Percentiles rank a stretch among this genome's conserved stretches.
These are phyloP conservation scores for Cystobasidium ongulense DNA, from an alignment of 768 basidiomycete species.

Conservation along the genomic window DNA sequence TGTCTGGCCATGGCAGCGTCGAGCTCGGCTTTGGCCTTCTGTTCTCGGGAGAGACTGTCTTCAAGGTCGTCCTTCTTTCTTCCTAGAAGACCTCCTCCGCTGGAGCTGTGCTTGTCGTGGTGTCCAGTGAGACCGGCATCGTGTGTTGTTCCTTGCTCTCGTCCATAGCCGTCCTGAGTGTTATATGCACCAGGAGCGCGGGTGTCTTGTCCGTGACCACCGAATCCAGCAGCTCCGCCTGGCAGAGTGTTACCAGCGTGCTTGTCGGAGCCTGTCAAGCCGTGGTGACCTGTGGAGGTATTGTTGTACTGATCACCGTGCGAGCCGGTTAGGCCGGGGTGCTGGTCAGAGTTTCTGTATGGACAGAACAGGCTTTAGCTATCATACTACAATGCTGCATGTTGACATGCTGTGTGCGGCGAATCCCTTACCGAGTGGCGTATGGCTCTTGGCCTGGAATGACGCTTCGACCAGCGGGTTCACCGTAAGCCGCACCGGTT, in stretches of 20 bases:
- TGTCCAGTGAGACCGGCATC: not conserved
- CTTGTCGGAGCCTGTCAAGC: not conserved
- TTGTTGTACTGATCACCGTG: slow-evolving; percentile 3
- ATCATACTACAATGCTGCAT: not conserved
- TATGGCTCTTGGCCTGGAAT: not conserved
- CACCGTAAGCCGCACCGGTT: not conserved
- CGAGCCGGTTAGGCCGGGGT: not conserved
- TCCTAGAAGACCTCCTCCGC: not conserved
- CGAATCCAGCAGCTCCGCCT: not conserved
- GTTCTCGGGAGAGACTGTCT: not conserved
- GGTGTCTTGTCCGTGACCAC: not conserved
- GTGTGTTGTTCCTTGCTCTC: not conserved
- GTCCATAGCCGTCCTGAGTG: not conserved
- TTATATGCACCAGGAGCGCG: not conserved
- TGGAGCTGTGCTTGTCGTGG: not conserved
- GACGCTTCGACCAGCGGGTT: not conserved
- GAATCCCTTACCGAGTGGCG: not conserved
- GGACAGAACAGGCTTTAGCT: not conserved
- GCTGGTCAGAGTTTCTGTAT: not conserved
- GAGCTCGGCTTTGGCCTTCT: slow-evolving; percentile 17
- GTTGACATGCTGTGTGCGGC: not conserved
- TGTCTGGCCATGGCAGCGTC: slow-evolving; percentile 10
- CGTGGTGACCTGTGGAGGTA: not conserved
- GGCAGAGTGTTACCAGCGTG: not conserved
- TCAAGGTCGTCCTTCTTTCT: slow-evolving; percentile 27